Evolutionary conservation across 192 early-diverging fungal species (phyloP).

Genomic region (Glomus cerebriforme): DNA sequence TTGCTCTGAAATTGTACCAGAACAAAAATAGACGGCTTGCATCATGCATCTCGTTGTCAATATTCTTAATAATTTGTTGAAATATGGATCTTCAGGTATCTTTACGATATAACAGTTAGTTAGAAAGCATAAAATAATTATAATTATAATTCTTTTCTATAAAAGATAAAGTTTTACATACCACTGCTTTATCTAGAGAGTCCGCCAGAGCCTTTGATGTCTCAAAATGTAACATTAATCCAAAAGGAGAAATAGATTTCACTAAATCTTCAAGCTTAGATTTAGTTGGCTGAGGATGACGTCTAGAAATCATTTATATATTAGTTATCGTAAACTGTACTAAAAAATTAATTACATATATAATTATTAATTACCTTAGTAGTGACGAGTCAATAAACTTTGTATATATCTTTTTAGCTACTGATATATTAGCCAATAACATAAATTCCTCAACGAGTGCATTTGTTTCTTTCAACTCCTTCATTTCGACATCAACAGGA

Average conservation of each 20-base stretch:
- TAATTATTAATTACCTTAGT: slow-evolving; percentile 65
- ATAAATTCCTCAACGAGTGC: slow-evolving; percentile 98
- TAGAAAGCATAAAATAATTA: neutral
- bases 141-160: neutral
- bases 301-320: slow-evolving; percentile 10
- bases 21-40: slow-evolving; percentile 97
- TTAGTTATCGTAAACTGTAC: neutral
- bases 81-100: slow-evolving; percentile 85
- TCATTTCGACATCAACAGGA: slow-evolving; percentile 88
- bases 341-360: neutral
- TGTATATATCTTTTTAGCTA: slow-evolving; percentile 81
- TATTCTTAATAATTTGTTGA: slow-evolving; percentile 96
- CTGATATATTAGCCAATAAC: slow-evolving; percentile 95
- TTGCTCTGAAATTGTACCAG: slow-evolving; percentile 66
- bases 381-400: slow-evolving; percentile 78
- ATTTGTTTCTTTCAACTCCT: slow-evolving; percentile 86
- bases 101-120: slow-evolving; percentile 40
- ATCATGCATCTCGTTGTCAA: slow-evolving; percentile 94
- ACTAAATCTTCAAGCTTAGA: slow-evolving; percentile 55
- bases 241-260: slow-evolving; percentile 62
- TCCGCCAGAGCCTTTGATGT: slow-evolving; percentile 82
- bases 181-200: slow-evolving; percentile 84
- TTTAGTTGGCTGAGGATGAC: slow-evolving; percentile 55
- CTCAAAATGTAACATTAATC: slow-evolving; percentile 63
- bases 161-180: slow-evolving; percentile 8